Conservation (phyloP, 2,329 filamentous ascomycete genomes). For the Calonectria pseudoreteaudii region DNA sequence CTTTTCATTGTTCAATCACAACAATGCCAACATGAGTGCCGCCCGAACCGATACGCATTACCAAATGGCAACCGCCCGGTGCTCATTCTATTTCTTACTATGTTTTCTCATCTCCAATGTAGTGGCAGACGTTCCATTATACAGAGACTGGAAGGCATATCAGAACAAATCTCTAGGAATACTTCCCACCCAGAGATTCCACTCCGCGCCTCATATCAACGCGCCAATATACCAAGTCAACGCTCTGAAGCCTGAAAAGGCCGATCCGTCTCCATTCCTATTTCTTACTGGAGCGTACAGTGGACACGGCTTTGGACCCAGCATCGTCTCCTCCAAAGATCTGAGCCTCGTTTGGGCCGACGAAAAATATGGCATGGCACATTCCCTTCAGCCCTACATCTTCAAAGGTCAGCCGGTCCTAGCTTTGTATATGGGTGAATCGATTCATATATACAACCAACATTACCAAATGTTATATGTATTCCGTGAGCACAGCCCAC, state of each 20-base stretch:
- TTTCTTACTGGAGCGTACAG: not conserved
- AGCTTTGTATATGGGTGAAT: not conserved
- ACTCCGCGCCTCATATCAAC: not conserved
- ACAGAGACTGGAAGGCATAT: not conserved
- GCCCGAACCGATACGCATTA: not conserved
- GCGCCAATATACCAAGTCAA: slow-evolving; percentile 1
- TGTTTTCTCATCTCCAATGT: not conserved
- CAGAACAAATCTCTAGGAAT: not conserved
- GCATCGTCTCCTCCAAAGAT: not conserved
- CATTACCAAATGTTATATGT: not conserved
- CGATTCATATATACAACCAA: not conserved
- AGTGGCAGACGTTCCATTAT: not conserved
- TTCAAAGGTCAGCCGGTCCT: not conserved
- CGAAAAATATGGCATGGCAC: not conserved
- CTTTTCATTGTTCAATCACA: not conserved
- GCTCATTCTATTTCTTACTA: not conserved
- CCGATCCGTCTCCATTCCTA: not conserved
- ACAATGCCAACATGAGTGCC: not conserved
- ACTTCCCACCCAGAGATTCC: not conserved
- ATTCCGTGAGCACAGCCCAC: not conserved
- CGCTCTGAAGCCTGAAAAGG: not conserved
- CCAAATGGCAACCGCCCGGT: not conserved
- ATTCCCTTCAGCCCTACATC: not conserved
- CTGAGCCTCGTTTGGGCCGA: not conserved
- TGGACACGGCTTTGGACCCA: not conserved